phyloP scores from a whole-genome alignment of 306 rosid species.

The Rubus idaeus region DNA sequence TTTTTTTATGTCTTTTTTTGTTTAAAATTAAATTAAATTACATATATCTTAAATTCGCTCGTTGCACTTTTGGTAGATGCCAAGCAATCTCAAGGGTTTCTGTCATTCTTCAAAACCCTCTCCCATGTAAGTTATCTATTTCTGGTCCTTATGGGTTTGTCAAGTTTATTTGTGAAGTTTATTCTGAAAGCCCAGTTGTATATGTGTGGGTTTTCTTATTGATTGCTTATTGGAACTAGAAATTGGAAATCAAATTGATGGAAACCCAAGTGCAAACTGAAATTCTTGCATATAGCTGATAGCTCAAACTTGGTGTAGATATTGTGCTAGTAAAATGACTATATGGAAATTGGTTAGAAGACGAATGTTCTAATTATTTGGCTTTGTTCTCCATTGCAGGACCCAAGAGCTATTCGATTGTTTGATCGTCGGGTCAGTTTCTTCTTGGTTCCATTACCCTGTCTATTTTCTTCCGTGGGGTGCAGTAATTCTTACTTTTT shows the following conservation, averaged over 20 bases:
- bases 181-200: neutral
- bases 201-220: neutral
- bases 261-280: neutral
- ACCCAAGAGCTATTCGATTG: constrained; percentile 81
- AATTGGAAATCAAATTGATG: neutral
- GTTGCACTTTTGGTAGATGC: constrained; percentile 53
- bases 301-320: neutral
- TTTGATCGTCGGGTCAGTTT: constrained; percentile 91
- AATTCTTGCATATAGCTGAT: neutral
- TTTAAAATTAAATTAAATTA: neutral
- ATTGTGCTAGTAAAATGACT: neutral
- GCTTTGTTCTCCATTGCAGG: constrained; percentile 52
- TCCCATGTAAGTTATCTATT: constrained; percentile 52
- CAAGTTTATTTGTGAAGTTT: neutral
- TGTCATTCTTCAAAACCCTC: constrained; percentile 85
- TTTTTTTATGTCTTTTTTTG: neutral
- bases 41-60: constrained; percentile 1
- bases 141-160: neutral
- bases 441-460: neutral
- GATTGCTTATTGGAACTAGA: neutral
- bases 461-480: neutral
- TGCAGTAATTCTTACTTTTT: neutral
- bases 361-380: constrained; percentile 1
- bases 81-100: constrained; percentile 94
- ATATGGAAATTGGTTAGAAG: neutral